Evolutionary conservation across 345 rosid genomes (phyloP), one percentile per base, ranked within the genome.

Genomic region (Nephelium lappaceum): DNA sequence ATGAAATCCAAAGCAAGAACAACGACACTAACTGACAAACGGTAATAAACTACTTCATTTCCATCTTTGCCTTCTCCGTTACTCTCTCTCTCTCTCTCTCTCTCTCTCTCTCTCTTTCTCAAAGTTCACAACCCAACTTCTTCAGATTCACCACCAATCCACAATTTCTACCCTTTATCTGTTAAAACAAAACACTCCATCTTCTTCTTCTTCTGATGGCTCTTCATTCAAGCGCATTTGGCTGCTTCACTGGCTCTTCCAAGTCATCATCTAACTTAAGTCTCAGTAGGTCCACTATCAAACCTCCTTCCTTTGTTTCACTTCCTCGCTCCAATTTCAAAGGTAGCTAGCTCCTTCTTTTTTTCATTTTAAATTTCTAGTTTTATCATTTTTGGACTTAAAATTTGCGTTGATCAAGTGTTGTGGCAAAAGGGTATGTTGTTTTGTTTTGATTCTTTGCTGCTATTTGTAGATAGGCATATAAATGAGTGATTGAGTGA

Each of bases 211-310:
- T 55, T 58, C 11, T 18, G 63, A 63, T 87, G 90, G 90, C 90
- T 77, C 79, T 83, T 71, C 87, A 85, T 62, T 38, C 84, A 0
- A 69, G 47, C 57, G 77, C 85, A 24, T 80, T 82, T 36, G 73
- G 79, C 78, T 77, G 74, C 53, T 67, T 78, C 72, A 71, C 75
- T 64, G 83, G 78, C 24, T 69, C 74, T 65, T 68, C 19, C 71
- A 68, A 39, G 38, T 72, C 74, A 5, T 47, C 73, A 31, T 31
- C 3, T 38, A 49, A 81, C 43, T 78, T 78, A 38, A 60, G 78
- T 47, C 67, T 78, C 43, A 65, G 78, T 39, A 47, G 45, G 39
- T 75, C 81, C 8, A 74, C 74, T 19, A 72, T 76, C 58, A 83
- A 75, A 77, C 57, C 79, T 12, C 78, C 88, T 8, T 60, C 81